phyloP scores from a whole-genome alignment of 352 stramenopile genomes.

The Globisporangium radiosum region DNA sequence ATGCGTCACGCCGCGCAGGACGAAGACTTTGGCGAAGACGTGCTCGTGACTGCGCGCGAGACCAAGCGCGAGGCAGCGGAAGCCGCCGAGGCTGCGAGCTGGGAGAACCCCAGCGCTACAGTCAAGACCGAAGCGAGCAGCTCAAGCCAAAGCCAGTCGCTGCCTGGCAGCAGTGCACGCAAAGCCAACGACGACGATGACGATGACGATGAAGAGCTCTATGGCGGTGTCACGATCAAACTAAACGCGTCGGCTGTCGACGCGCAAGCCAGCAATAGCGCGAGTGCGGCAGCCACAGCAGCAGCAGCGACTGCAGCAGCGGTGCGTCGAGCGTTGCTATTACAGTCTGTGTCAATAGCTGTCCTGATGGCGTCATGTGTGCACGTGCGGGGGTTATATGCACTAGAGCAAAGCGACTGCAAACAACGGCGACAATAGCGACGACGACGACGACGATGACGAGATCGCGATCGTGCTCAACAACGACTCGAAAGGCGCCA shows the following conservation, averaged over 20 bases:
- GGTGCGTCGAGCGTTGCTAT: neutral
- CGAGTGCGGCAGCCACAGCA: neutral
- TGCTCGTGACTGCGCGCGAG: constrained; percentile 32
- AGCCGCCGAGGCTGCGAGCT: constrained; percentile 4
- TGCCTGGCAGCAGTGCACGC: neutral
- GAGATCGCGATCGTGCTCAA: constrained; percentile 77
- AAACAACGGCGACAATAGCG: constrained; percentile 31
- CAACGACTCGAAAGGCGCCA: constrained; percentile 48
- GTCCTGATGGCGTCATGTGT: too few species aligned
- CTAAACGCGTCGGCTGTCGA: constrained; percentile 28
- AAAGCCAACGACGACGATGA: constrained; percentile 23
- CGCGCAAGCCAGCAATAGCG: neutral
- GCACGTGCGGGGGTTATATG: too few species aligned
- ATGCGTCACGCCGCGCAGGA: constrained; percentile 23
- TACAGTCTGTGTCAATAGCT: too few species aligned
- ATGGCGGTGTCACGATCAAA: constrained; percentile 72
- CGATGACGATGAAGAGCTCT: constrained; percentile 75
- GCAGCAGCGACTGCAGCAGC: neutral
- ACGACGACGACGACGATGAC: constrained; percentile 80
- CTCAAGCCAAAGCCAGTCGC: neutral
- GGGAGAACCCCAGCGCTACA: neutral
- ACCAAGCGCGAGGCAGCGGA: constrained; percentile 12
- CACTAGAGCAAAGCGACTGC: neutral
- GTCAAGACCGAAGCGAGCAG: neutral
- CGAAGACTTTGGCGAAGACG: constrained; percentile 76